Conservation (phyloP, 1,284 basidiomycete species). For the Tilletia indica region DNA sequence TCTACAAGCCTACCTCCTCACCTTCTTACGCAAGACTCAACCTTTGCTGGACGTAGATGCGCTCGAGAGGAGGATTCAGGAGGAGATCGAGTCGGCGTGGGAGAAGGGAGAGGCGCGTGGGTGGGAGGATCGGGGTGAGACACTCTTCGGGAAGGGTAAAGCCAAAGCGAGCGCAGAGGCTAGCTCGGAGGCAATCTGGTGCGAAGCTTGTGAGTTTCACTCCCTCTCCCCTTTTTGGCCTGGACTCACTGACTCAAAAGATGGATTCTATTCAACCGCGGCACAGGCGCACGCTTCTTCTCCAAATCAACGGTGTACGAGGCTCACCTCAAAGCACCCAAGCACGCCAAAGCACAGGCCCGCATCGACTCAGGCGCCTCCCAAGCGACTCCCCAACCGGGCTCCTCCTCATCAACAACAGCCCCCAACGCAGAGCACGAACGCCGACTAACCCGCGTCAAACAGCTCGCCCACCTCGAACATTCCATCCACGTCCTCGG, state of each 20-base stretch:
- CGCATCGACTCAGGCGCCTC: conserved; percentile 65
- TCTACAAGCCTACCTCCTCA: conserved; percentile 78
- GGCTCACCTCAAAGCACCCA: conserved; percentile 89
- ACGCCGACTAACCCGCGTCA: conserved; percentile 24
- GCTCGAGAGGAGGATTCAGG: conserved; percentile 67
- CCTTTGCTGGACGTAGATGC: conserved; percentile 79
- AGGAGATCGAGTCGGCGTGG: conserved; percentile 78
- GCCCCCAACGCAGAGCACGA: conserved; percentile 30
- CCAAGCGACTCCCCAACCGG: neutral
- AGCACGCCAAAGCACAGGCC: conserved; percentile 83
- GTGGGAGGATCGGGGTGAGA: conserved; percentile 65
- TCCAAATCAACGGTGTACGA: conserved; percentile 97
- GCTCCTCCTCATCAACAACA: neutral
- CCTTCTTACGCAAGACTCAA: conserved; percentile 80
- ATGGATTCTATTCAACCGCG: conserved; percentile 3
- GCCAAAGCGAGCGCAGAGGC: conserved; percentile 27
- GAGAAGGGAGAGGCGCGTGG: conserved; percentile 69
- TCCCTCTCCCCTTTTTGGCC: too few relatives aligned
- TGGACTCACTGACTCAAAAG: too few relatives aligned
- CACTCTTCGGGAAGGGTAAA: conserved; percentile 33
- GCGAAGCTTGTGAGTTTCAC: conserved; percentile 76
- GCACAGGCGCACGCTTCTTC: conserved; percentile 81
- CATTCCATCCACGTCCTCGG: neutral
- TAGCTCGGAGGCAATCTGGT: conserved; percentile 76
- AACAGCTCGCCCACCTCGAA: conserved; percentile 1